Conservation (phyloP, 495 filamentous ascomycete genomes). For the Hyphodiscus hymeniophilus region DNA sequence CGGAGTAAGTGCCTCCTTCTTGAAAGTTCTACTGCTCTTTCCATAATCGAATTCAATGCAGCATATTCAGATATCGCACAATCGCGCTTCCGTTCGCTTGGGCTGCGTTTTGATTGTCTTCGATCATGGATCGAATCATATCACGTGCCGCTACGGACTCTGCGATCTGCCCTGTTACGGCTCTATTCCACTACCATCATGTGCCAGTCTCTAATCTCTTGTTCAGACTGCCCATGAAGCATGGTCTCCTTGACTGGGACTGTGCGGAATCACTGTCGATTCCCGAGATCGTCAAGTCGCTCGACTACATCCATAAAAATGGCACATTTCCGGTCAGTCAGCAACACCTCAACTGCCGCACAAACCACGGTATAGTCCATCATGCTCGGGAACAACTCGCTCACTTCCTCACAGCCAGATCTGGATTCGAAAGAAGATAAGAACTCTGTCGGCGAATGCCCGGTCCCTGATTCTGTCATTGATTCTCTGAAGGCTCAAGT, state of each 20-base stretch:
- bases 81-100: background rate
- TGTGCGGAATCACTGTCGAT: constrained; percentile 67
- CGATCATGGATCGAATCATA: background rate
- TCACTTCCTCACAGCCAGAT: constrained; percentile 31
- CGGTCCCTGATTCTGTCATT: constrained; percentile 34
- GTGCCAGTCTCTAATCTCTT: too few relatives aligned
- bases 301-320: constrained; percentile 53
- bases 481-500: constrained; percentile 30
- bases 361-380: background rate
- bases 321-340: constrained; percentile 54
- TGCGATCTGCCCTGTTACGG: too few relatives aligned
- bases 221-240: constrained; percentile 36
- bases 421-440: constrained; percentile 70
- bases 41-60: background rate
- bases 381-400: constrained; percentile 13
- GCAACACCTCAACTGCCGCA: constrained; percentile 7
- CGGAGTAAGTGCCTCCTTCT: constrained; percentile 38
- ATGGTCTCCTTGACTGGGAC: constrained; percentile 78
- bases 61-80: background rate
- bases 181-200: too few relatives aligned
- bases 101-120: background rate
- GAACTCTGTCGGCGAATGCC: constrained; percentile 48
- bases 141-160: background rate
- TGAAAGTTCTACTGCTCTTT: background rate
- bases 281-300: constrained; percentile 46